These are phyloP conservation scores for Dactylellina parvicollis DNA, from an alignment of 2,329 filamentous ascomycete species.

Conservation along the genomic window DNA sequence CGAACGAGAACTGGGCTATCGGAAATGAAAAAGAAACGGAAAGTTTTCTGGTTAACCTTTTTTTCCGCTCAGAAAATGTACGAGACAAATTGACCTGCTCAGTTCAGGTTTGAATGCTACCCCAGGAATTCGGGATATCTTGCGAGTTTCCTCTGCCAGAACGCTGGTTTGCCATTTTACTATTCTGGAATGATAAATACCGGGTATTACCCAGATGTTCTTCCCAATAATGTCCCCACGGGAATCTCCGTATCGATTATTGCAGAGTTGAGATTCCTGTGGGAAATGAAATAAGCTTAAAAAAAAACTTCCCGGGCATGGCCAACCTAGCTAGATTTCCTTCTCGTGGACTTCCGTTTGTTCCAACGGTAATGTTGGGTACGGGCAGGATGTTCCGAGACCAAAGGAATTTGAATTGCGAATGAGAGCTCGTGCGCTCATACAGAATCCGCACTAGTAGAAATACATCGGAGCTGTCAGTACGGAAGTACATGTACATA, in stretches of 20 bases:
- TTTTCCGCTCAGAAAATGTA: slow-evolving; percentile 12
- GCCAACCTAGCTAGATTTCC: not conserved
- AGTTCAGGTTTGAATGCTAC: slow-evolving; percentile 19
- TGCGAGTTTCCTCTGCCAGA: slow-evolving; percentile 15
- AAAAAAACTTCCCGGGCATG: slow-evolving; percentile 35
- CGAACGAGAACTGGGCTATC: slow-evolving; percentile 22
- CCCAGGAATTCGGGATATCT: slow-evolving; percentile 7
- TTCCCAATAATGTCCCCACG: slow-evolving; percentile 5
- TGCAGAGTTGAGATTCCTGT: not conserved
- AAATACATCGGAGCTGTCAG: slow-evolving; percentile 22
- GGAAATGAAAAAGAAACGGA: slow-evolving; percentile 50
- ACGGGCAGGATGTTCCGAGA: slow-evolving; percentile 1
- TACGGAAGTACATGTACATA: slow-evolving; percentile 5
- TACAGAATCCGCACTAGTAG: slow-evolving; percentile 31
- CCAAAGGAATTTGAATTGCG: slow-evolving; percentile 32
- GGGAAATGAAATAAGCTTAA: slow-evolving; percentile 38
- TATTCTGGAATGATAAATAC: not conserved
- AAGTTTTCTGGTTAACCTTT: slow-evolving; percentile 21
- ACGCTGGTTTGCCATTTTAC: not conserved
- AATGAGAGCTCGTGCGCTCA: slow-evolving; percentile 40
- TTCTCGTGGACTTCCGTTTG: not conserved
- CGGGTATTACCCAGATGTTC: not conserved
- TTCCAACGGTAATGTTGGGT: not conserved
- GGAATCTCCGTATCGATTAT: slow-evolving; percentile 26
- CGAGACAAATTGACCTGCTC: slow-evolving; percentile 42